Percentiles rank a stretch among this genome's conserved stretches.
These are phyloP conservation scores for Nakazawaea ambrosiae DNA, from an alignment of 805 yeast species.

Conservation along the genomic window DNA sequence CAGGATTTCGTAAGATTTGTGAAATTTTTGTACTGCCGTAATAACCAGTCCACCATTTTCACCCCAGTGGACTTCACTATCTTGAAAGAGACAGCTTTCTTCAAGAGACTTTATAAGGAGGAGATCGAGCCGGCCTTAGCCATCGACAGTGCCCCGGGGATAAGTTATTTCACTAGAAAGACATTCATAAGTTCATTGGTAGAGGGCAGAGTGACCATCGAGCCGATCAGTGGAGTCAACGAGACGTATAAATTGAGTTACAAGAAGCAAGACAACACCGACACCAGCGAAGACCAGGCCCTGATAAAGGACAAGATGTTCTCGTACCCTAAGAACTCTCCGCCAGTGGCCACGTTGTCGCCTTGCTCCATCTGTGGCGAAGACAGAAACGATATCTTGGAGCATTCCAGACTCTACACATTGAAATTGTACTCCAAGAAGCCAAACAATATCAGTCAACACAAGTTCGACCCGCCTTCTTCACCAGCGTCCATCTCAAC, in stretches of 20 bases:
- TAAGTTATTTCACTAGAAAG: slow-evolving; percentile 56
- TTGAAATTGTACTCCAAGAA: slow-evolving; percentile 39
- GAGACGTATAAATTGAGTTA: slow-evolving; percentile 51
- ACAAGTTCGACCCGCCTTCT: slow-evolving; percentile 12
- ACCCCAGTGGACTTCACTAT: slow-evolving; percentile 11
- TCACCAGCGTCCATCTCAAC: slow-evolving; percentile 7
- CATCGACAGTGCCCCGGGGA: slow-evolving; percentile 56
- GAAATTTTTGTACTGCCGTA: slow-evolving; percentile 11
- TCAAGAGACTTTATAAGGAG: slow-evolving; percentile 59
- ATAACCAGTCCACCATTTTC: slow-evolving; percentile 6
- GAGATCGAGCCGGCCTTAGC: slow-evolving; percentile 74
- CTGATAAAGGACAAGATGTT: slow-evolving; percentile 33
- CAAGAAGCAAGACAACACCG: slow-evolving; percentile 11
- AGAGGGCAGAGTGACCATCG: slow-evolving; percentile 77
- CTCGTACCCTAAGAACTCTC: slow-evolving; percentile 38
- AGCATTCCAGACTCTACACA: slow-evolving; percentile 72
- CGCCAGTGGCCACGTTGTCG: slow-evolving; percentile 68
- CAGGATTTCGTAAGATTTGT: slow-evolving; percentile 38
- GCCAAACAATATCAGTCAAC: slow-evolving; percentile 11
- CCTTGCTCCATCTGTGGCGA: slow-evolving; percentile 88
- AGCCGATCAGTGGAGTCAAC: slow-evolving; percentile 81
- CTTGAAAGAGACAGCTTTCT: slow-evolving; percentile 48
- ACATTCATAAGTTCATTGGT: slow-evolving; percentile 58
- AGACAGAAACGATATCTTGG: slow-evolving; percentile 56
- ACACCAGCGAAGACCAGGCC: slow-evolving; percentile 13